Evolutionary conservation across 495 filamentous ascomycete genomes (phyloP).

Genomic region (Tricharina praecox): DNA sequence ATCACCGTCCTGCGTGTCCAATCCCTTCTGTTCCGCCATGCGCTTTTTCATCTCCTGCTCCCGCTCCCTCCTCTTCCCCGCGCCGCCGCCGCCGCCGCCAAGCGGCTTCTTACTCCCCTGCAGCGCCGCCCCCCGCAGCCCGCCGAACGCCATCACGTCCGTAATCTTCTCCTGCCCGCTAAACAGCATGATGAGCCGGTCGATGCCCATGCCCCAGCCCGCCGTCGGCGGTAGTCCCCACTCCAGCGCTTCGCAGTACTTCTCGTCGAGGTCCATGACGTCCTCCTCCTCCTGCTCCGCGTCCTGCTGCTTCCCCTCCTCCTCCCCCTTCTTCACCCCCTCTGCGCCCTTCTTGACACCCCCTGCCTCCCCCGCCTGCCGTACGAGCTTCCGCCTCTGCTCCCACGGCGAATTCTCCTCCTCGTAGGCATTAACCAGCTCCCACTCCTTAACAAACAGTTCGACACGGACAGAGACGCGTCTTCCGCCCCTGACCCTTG

Average conservation of each 20-base stretch:
- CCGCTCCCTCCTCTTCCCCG: no score
- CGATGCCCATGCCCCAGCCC: conserved; percentile 88
- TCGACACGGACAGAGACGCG: conserved; percentile 64
- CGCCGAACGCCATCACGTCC: conserved; percentile 79
- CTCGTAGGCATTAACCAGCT: conserved; percentile 90
- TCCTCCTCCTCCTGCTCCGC: conserved; percentile 2
- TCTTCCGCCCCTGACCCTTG: conserved; percentile 30
- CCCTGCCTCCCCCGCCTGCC: conserved; percentile 6
- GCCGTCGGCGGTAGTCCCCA: conserved; percentile 84
- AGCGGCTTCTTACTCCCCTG: conserved; percentile 12
- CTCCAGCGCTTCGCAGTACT: conserved; percentile 65
- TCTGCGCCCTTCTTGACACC: conserved; percentile 24
- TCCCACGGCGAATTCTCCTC: conserved; percentile 89
- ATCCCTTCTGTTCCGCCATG: no score
- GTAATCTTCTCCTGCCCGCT: conserved; percentile 55
- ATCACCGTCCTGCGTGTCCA: no score
- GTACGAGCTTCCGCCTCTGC: conserved; percentile 65
- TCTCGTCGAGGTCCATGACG: conserved; percentile 49
- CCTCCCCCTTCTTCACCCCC: conserved; percentile 3
- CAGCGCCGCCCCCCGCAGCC: conserved; percentile 35
- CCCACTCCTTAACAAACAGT: conserved; percentile 63
- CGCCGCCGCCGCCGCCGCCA: no score
- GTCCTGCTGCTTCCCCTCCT: conserved; percentile 9
- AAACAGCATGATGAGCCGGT: conserved; percentile 79
- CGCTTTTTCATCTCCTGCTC: no score